Conservation (phyloP, 768 basidiomycete genomes). For the Pleurotus pulmonarius region DNA sequence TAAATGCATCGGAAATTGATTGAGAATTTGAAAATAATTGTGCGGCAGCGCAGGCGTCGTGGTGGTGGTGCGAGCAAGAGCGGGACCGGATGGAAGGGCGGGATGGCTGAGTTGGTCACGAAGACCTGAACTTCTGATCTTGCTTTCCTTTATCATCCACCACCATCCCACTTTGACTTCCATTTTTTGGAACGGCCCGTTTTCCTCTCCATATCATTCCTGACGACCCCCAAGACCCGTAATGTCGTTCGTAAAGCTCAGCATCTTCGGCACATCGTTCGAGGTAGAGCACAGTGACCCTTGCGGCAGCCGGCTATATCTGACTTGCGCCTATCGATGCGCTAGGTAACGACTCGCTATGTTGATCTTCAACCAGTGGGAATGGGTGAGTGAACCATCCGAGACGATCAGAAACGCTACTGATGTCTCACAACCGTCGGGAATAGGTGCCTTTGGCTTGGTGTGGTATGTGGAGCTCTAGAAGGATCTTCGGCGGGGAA, state of each 20-base stretch:
- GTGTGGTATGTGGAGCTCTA: constrained; percentile 67
- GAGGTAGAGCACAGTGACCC: constrained; percentile 50
- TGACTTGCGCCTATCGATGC: constrained; percentile 10
- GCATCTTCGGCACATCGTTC: constrained; percentile 97
- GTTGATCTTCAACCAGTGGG: constrained; percentile 98
- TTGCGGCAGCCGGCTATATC: constrained; percentile 10
- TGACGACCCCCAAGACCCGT: neutral
- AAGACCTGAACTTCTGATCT: neutral
- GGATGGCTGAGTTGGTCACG: too few relatives aligned
- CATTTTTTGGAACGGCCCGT: neutral
- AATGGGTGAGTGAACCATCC: constrained; percentile 68
- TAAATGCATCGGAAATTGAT: neutral
- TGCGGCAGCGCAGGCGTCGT: too few relatives aligned
- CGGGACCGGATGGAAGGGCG: too few relatives aligned
- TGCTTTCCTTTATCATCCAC: neutral
- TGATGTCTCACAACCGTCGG: constrained; percentile 9
- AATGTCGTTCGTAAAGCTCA: constrained; percentile 97
- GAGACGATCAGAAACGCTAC: neutral
- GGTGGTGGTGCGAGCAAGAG: too few relatives aligned
- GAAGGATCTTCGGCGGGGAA: neutral
- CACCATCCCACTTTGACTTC: neutral
- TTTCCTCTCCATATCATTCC: neutral
- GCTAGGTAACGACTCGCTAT: constrained; percentile 95
- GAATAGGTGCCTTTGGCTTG: constrained; percentile 89
- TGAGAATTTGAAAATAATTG: too few relatives aligned